Percentiles rank a stretch among this genome's conserved stretches.
These are phyloP conservation scores for Pythium sukuiense DNA, from an alignment of 352 stramenopile genomes.

Conservation along the genomic window DNA sequence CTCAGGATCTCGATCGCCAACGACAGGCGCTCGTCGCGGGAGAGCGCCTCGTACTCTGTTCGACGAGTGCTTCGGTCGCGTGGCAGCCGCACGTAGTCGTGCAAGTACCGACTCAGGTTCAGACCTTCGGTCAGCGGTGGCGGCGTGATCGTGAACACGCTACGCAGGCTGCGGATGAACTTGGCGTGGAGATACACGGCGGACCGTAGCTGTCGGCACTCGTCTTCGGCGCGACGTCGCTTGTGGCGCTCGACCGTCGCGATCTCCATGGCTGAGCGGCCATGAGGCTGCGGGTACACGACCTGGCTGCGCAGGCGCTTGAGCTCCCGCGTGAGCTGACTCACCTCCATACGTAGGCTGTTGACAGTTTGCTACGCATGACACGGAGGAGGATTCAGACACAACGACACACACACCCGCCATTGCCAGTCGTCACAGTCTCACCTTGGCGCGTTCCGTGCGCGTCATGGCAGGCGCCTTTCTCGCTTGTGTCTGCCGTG, in stretches of 20 bases:
- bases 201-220: constrained; percentile 13
- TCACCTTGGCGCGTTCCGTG: constrained; percentile 7
- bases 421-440: not conserved
- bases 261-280: not conserved
- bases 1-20: constrained; percentile 4
- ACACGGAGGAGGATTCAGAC: not conserved
- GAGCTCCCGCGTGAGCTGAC: constrained; percentile 11
- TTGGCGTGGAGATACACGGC: constrained; percentile 12
- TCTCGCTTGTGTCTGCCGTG: not conserved
- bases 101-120: constrained; percentile 19
- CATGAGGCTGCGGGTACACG: not conserved
- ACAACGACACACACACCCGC: too few species aligned
- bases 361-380: constrained; percentile 5
- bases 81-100: constrained; percentile 18
- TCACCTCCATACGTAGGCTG: constrained; percentile 3
- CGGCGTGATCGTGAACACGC: constrained; percentile 1
- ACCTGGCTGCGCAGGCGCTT: constrained; percentile 4
- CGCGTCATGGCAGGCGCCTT: constrained; percentile 6
- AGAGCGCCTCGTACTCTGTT: constrained; percentile 7
- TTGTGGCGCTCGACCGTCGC: constrained; percentile 11
- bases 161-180: constrained; percentile 10
- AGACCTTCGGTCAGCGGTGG: constrained; percentile 3
- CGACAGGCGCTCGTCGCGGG: not conserved
- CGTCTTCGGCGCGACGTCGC: constrained; percentile 13
- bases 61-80: constrained; percentile 7